phyloP scores from a whole-genome alignment of 1,284 basidiomycete genomes.

The Veloporphyrellus conicus region DNA sequence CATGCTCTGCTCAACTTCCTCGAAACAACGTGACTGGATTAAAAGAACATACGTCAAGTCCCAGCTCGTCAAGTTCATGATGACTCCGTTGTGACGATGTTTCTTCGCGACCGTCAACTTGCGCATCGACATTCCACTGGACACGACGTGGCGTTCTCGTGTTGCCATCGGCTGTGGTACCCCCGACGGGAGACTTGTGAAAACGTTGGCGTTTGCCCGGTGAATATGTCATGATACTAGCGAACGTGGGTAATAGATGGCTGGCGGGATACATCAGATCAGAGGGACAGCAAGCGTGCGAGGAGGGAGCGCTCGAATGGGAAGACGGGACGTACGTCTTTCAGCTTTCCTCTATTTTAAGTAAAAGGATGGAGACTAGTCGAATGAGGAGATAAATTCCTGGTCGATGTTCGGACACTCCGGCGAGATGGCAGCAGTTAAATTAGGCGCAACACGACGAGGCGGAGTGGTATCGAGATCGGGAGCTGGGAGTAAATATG shows the following conservation, averaged over 20 bases:
- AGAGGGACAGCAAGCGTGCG: background rate
- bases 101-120: background rate
- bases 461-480: background rate
- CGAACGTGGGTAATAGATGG: slow-evolving; percentile 11
- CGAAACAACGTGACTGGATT: background rate
- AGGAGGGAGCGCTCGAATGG: background rate
- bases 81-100: slow-evolving; percentile 14
- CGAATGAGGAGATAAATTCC: background rate
- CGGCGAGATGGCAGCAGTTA: background rate
- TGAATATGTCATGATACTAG: slow-evolving; percentile 21
- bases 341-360: background rate
- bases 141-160: slow-evolving; percentile 39
- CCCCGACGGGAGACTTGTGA: slow-evolving; percentile 19
- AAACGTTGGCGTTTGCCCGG: background rate
- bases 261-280: background rate
- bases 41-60: slow-evolving; percentile 37
- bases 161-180: slow-evolving; percentile 21
- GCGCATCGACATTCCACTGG: slow-evolving; percentile 28
- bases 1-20: slow-evolving; percentile 1
- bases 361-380: background rate
- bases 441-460: background rate
- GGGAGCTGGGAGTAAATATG: background rate
- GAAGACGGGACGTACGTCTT: slow-evolving; percentile 10
- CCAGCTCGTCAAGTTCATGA: slow-evolving; percentile 42
- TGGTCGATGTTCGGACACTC: no score